Conservation (phyloP, 805 yeast genomes). For the Debaryomyces hansenii region DNA sequence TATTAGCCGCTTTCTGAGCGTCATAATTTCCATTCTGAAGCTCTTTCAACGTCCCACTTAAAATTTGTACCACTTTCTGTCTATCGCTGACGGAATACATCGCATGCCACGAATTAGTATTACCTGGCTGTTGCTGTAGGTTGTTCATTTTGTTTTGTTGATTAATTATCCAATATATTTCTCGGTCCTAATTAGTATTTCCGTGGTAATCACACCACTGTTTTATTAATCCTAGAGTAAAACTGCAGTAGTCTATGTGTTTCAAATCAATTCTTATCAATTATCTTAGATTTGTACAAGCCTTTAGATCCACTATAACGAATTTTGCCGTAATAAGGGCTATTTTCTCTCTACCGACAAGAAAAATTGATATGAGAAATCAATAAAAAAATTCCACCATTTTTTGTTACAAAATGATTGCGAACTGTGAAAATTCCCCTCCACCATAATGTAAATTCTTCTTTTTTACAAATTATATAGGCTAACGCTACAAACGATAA, state of each 20-base stretch:
- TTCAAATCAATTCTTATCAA: no score
- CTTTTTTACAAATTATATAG: no score
- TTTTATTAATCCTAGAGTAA: no score
- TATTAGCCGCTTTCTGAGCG: constrained; percentile 33
- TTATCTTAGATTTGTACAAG: no score
- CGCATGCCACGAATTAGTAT: constrained; percentile 23
- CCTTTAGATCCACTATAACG: no score
- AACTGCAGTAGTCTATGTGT: no score
- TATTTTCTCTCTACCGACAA: neutral
- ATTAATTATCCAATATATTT: no score
- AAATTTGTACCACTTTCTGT: constrained; percentile 40
- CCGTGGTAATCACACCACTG: no score
- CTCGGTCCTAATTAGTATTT: no score
- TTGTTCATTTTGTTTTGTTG: constrained; percentile 7
- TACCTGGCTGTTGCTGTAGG: constrained; percentile 8
- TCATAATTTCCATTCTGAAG: constrained; percentile 33
- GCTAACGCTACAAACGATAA: no score
- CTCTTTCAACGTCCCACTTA: constrained; percentile 36
- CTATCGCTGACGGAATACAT: constrained; percentile 32
- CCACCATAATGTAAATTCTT: neutral
- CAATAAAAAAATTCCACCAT: neutral
- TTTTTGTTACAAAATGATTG: neutral
- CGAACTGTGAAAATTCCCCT: neutral
- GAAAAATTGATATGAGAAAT: constrained; percentile 2
- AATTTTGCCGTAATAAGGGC: no score